Conservation (phyloP, 2,329 filamentous ascomycete species). For the Pseudocercospora cruenta region DNA sequence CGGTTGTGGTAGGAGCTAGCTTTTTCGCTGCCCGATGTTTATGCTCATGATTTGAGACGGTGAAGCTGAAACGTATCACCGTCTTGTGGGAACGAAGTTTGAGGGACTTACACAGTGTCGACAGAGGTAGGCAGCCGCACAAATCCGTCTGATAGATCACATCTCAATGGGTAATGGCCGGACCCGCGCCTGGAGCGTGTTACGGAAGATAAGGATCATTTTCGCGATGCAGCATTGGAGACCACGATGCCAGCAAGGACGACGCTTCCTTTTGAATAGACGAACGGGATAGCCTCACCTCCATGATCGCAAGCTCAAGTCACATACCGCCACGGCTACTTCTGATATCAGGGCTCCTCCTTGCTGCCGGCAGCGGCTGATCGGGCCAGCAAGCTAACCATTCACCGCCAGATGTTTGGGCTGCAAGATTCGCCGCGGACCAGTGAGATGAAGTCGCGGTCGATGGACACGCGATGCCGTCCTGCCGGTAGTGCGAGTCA, state of each 20-base stretch:
- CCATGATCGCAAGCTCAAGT: conserved; percentile 23
- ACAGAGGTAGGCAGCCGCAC: conserved; percentile 28
- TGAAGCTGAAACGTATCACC: conserved; percentile 12
- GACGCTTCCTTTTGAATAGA: conserved; percentile 5
- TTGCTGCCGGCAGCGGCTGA: conserved; percentile 18
- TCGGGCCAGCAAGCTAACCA: conserved; percentile 17
- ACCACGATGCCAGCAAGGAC: conserved; percentile 12
- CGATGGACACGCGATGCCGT: conserved; percentile 16
- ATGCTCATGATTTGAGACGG: conserved; percentile 15
- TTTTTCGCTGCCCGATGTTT: conserved; percentile 1
- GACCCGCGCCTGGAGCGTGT: conserved; percentile 12
- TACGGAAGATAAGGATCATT: conserved; percentile 7
- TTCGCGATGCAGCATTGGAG: conserved; percentile 15
- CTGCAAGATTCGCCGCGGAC: conserved; percentile 16
- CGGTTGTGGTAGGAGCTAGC: not conserved
- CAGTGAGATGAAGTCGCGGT: conserved; percentile 19
- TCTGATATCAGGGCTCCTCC: conserved; percentile 14
- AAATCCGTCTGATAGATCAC: conserved; percentile 26
- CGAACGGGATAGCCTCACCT: conserved; percentile 21
- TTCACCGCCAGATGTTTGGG: conserved; percentile 10
- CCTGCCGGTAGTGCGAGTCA: conserved; percentile 26
- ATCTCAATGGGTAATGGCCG: conserved; percentile 16
- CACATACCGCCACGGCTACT: conserved; percentile 19
- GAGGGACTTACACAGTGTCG: conserved; percentile 29
- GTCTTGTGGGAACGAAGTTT: conserved; percentile 12